Conservation (phyloP, 2,329 filamentous ascomycete genomes). For the Ramularia endophylla region DNA sequence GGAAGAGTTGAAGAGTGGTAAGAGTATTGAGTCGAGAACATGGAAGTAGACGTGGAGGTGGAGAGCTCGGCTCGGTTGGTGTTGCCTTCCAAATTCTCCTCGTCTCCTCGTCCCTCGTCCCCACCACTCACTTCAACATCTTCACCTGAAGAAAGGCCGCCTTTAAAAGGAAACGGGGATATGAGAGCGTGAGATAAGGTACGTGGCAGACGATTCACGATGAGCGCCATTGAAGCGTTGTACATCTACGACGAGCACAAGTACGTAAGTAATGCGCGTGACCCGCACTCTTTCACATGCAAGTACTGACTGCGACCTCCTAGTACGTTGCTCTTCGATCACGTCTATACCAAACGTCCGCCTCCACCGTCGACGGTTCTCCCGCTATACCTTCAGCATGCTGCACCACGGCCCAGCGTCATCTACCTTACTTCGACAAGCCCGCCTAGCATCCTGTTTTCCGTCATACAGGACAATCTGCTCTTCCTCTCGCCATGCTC, state of each 20-base stretch:
- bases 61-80: conserved; percentile 1
- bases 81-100: neutral
- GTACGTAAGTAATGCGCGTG: conserved; percentile 47
- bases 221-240: conserved; percentile 82
- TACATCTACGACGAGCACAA: conserved; percentile 97
- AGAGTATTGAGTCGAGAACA: too few relatives aligned
- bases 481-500: conserved; percentile 82
- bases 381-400: conserved; percentile 79
- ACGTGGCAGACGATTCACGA: conserved; percentile 25
- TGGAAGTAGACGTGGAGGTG: too few relatives aligned
- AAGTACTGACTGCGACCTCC: conserved; percentile 8
- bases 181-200: conserved; percentile 11
- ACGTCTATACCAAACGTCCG: conserved; percentile 78
- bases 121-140: neutral
- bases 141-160: too few relatives aligned
- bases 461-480: conserved; percentile 77
- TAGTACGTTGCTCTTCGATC: conserved; percentile 79
- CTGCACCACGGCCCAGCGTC: conserved; percentile 73
- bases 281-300: conserved; percentile 7
- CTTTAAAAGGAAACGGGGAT: too few relatives aligned
- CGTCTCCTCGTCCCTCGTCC: neutral
- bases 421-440: conserved; percentile 77
- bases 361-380: conserved; percentile 70
- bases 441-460: conserved; percentile 84
- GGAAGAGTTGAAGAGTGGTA: conserved; percentile 1